Evolutionary conservation across 2,329 filamentous ascomycete species (phyloP), one percentile per base, ranked within the genome.

Genomic region (Curvularia eragrostidis): DNA sequence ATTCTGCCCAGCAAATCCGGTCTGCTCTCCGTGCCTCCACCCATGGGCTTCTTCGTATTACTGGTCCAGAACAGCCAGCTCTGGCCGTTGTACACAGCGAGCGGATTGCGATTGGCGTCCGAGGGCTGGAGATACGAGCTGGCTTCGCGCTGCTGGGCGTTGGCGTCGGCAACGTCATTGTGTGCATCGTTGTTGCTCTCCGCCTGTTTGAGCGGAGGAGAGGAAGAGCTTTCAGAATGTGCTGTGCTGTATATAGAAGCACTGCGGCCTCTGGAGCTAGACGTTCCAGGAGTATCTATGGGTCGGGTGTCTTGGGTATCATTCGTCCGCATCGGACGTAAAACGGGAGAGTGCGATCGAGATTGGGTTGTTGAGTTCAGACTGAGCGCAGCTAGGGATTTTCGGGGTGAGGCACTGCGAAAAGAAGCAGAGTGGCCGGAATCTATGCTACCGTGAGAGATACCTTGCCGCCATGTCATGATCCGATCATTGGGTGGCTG

Each of bases 401-500:
- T 81, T 67, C 81, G 76, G 2, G 84, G 80, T 18, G 83, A 83
- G 44, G 77, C 74, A 65, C 80, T 84, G 59, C 83, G 72, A 13
- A 59, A 51, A 2, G 66, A 63, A 21, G 66, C 48, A 0, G 62
- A 60, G 26, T 69, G 67, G 39, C 63, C 73, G 36, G 55, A 77
- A 28, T 84, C 82, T n/a, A 82, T 74, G 59, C 78, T 83, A 32
- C 78, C 82, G 59, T 82, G 83, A 5, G 82, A 79, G 54, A 91
- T 84, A 12, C 84, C 84, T 64, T 96, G 91, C 3, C 93, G 87
- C 94, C 94, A 99, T 48, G 87, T 90, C 63, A 96, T 84, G 64
- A 97, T 97, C 15, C 91, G 86, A 62, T 98, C 94, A 1, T 89
- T 82, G 0, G 83, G 80, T 2, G 84, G 84, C 50, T 79, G 79